phyloP scores from a whole-genome alignment of 371 early-diverging fungal species.

The Apophysomyces trapeziformis region DNA sequence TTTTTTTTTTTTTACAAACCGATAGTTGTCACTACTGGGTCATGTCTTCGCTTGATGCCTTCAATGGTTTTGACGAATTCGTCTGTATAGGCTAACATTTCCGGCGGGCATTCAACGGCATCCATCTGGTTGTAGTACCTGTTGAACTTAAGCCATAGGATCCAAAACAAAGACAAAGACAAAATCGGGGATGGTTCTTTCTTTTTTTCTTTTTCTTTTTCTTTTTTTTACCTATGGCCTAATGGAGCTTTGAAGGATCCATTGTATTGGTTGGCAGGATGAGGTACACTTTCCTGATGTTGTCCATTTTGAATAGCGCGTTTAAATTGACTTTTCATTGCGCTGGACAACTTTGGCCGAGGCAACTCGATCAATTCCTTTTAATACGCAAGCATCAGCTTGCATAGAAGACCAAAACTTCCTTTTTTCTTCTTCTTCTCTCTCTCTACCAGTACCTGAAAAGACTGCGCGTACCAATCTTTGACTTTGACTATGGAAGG shows the following conservation, averaged over 20 bases:
- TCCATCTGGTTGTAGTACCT: conserved; percentile 68
- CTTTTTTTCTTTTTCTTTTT: background rate
- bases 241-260: conserved; percentile 24
- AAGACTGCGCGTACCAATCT: conserved; percentile 95
- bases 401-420: background rate
- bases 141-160: background rate
- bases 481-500: conserved; percentile 89
- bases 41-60: conserved; percentile 91
- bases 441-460: conserved; percentile 19
- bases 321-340: conserved; percentile 34
- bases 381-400: no score
- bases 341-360: conserved; percentile 53
- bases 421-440: background rate
- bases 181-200: no score
- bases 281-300: conserved; percentile 57
- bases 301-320: background rate
- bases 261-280: conserved; percentile 32
- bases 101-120: conserved; percentile 68
- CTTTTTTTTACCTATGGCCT: conserved; percentile 31
- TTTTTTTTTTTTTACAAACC: conserved; percentile 42
- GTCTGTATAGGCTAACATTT: conserved; percentile 78
- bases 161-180: background rate
- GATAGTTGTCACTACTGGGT: conserved; percentile 92
- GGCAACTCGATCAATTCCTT: conserved; percentile 77
- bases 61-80: conserved; percentile 88